Base-by-base conservation (phyloP, 768 basidiomycete species). In the Tylopilus felleus region DNA sequence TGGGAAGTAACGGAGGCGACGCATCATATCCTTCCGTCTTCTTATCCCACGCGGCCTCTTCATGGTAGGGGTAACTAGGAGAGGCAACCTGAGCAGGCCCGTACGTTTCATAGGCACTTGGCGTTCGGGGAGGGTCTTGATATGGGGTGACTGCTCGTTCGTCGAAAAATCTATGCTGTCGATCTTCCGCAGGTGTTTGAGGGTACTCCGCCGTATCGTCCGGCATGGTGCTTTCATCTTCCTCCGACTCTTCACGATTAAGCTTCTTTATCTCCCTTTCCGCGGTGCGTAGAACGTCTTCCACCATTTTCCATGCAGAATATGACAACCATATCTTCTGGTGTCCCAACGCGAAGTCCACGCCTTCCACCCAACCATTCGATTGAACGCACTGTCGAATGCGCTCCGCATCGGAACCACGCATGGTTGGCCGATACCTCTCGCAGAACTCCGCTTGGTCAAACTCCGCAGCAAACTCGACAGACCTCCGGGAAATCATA, bases 301-400 rank as follows among this genome's bases (percentile, higher is more conserved):
- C 83, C n/a, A 80, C 74, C 60, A 74, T 74, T 70, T 81, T 82
- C 85, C 84, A 84, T 22, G 80, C 76, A 40, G 62, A 59, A 68
- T 81, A 84, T 21, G 74, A 70, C 42, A 85, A 62, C 80, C 81
- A 85, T 57, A 85, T 77, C 68, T 70, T 77, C 54, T 74, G 70
- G 52, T 73, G 75, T 1, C 85, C 84, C 23, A 81, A 50, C 5
- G 74, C 75, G 56, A 77, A 85, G 62, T 86, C 83, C n/a, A 64
- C 58, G 16, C 75, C 79, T 48, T 82, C 80, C 46, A 59, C 60
- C 83, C 83, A 83, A 27, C 79, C 76, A 51, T 79, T 76, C 28
- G 73, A 74, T 49, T 73, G 69, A 12, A 76, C 77, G 55, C 78
- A 84, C 23, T 79, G 77, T 14, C 74, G 71, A 33, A 83, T 77